These are phyloP conservation scores for Batkoa obscura DNA, from an alignment of 371 early-diverging fungal species.

Conservation along the genomic window DNA sequence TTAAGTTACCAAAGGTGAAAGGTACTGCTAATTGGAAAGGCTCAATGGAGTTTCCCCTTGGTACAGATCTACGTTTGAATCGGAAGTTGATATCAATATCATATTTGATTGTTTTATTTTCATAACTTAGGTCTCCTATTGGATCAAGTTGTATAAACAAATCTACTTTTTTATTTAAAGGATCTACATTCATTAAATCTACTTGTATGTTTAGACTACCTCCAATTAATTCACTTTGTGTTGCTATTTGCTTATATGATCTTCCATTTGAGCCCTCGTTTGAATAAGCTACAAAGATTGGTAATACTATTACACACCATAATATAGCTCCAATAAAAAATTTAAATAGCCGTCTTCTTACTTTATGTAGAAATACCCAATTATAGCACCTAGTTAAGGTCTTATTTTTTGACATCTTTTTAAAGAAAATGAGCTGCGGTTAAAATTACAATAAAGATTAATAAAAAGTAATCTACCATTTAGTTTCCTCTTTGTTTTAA, in stretches of 20 bases:
- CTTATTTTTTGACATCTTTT: too few relatives aligned
- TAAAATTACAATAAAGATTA: too few relatives aligned
- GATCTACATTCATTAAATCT: constrained; percentile 14
- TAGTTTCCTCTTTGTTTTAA: too few relatives aligned
- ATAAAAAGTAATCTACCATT: too few relatives aligned
- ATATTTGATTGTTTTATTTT: constrained; percentile 10
- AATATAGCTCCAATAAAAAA: too few relatives aligned
- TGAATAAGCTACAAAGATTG: constrained; percentile 14
- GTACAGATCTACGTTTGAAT: not conserved
- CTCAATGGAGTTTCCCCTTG: not conserved
- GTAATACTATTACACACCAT: constrained; percentile 13
- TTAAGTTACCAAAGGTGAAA: constrained; percentile 13
- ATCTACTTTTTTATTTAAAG: constrained; percentile 14
- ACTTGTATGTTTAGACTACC: constrained; percentile 12
- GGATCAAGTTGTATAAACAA: constrained; percentile 15
- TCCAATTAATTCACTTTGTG: constrained; percentile 12
- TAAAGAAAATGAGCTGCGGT: too few relatives aligned
- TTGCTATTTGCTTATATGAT: constrained; percentile 6
- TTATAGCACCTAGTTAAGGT: too few relatives aligned
- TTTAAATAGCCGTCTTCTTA: too few relatives aligned
- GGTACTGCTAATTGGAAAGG: constrained; percentile 13
- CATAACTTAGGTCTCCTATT: constrained; percentile 12
- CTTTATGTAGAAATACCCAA: too few relatives aligned
- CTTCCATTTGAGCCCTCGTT: constrained; percentile 13
- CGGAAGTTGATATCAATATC: constrained; percentile 4